Evolutionary conservation across 495 filamentous ascomycete genomes (phyloP), one percentile per base, ranked within the genome.

Genomic region (Parmelia sp.): DNA sequence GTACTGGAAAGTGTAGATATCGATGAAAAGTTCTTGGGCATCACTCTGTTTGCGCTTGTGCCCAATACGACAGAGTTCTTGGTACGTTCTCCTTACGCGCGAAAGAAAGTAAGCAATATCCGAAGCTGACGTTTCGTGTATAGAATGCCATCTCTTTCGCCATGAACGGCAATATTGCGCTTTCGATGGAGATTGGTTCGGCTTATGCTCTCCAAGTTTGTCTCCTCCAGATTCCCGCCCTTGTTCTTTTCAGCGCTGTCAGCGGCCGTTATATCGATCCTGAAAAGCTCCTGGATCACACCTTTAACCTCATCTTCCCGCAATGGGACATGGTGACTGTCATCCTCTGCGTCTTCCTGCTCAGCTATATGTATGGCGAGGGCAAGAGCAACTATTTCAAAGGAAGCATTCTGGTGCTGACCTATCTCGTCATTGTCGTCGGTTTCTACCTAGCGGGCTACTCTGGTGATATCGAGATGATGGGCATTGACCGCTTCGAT

Each of bases 261-360:
- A 81, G 79, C 66, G 76, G 74, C 31, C 70, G 70, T 42, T 78
- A 74, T 37, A 71, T 87, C 57, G 78, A 83, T 40, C 73, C 81
- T 2, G 71, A 77, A 23, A 83, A 92, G 36, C 76, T 93, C 37
- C 73, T 83, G 3, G 83, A 83, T 56, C 90, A 92, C 71, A 93
- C 90, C 7, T 99, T 99, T 77, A 86, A 79, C 55, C 83, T 99
- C 8, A 90, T 99, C 29, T 99, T 99, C 77, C 95, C 94, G 11
- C 94, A 97, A 73, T 99, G 94, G 94, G 94, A 99, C 72, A 92
- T 99, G 89, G 86, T 97, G 44, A 96, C 91, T 35, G 93, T 97
- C 47, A 97, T 97, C 61, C 82, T 99, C 57, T 97, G 95, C 72
- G 93, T 99, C 39, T 97, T 99, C 80, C 78, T 99, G 44, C 83